Evolutionary conservation across 148 eudicot genomes (phyloP).

Genomic region (Vaccinium corymbosum): DNA sequence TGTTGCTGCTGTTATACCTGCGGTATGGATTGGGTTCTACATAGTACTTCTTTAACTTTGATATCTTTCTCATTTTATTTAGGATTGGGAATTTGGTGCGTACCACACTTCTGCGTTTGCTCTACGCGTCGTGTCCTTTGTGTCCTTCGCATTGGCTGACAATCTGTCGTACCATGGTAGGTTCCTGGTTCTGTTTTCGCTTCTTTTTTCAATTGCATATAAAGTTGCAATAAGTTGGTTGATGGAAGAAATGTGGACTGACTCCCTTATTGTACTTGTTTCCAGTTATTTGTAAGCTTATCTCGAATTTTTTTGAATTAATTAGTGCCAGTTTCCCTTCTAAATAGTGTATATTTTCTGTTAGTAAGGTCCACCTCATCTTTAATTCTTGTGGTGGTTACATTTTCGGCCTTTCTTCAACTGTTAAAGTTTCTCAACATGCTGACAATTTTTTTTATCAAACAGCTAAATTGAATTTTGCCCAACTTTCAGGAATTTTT

Average conservation of each 20-base stretch:
- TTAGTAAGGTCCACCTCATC: neutral
- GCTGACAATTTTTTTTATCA: neutral
- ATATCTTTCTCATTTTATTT: slow-evolving; percentile 10
- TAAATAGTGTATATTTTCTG: neutral
- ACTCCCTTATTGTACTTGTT: neutral
- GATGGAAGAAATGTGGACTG: neutral
- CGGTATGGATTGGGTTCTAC: neutral
- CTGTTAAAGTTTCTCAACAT: neutral
- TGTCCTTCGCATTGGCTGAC: slow-evolving; percentile 83
- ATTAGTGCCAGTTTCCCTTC: neutral
- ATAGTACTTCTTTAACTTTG: neutral
- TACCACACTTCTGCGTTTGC: slow-evolving; percentile 74
- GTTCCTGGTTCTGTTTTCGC: slow-evolving; percentile 13
- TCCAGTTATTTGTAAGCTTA: neutral
- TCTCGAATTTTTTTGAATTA: neutral
- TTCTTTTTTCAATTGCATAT: neutral
- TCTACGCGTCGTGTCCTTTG: slow-evolving; percentile 80
- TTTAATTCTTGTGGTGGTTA: neutral
- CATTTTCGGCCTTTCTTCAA: neutral
- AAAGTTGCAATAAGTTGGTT: neutral
- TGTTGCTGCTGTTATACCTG: neutral
- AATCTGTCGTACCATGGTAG: slow-evolving; percentile 74
- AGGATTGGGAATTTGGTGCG: slow-evolving; percentile 89
- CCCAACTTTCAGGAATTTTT: neutral
- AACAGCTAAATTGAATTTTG: neutral